Percentiles rank a stretch among this genome's conserved stretches.
phyloP scores from a whole-genome alignment of 768 basidiomycete genomes.

The Botryobasidium botryosum region DNA sequence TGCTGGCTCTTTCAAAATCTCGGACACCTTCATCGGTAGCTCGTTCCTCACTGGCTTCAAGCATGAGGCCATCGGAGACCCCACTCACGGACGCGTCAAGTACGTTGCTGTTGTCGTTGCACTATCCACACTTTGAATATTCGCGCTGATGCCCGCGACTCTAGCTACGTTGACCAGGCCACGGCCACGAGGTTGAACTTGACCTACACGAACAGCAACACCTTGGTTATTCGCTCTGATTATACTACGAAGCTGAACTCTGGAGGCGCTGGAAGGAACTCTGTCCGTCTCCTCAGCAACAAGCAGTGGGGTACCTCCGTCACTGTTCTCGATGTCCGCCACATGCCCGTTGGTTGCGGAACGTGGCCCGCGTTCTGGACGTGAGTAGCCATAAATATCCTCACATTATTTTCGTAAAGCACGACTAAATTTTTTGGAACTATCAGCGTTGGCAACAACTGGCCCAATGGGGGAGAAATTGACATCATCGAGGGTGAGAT shows the following conservation, averaged over 20 bases:
- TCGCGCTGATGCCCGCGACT: too few species aligned
- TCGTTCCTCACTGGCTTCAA: slow-evolving; percentile 12
- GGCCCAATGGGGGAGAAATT: slow-evolving; percentile 30
- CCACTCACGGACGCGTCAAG: slow-evolving; percentile 14
- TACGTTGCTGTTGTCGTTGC: too few species aligned
- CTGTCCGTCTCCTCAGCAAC: slow-evolving; percentile 37
- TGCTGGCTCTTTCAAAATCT: too few species aligned
- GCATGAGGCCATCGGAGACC: slow-evolving; percentile 10
- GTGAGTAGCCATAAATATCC: neutral
- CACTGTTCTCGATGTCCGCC: slow-evolving; percentile 34
- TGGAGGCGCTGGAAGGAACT: slow-evolving; percentile 38
- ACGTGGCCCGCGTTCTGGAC: slow-evolving; percentile 34
- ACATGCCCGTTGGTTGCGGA: slow-evolving; percentile 38
- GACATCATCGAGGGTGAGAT: slow-evolving; percentile 22
- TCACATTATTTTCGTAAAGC: neutral
- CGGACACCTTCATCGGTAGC: slow-evolving; percentile 11
- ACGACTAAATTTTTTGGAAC: neutral
- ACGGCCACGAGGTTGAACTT: slow-evolving; percentile 39
- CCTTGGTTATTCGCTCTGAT: slow-evolving; percentile 37
- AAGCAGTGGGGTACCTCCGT: slow-evolving; percentile 37
- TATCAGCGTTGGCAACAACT: slow-evolving; percentile 14
- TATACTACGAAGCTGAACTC: slow-evolving; percentile 29
- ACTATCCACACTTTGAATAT: too few species aligned
- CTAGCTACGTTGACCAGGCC: slow-evolving; percentile 28
- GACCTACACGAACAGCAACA: slow-evolving; percentile 34